A percentile compares a stretch with the other conserved stretches of the same genome.
These are phyloP conservation scores for Adansonia rubrostipa DNA, from an alignment of 441 rosid species.

Conservation along the genomic window DNA sequence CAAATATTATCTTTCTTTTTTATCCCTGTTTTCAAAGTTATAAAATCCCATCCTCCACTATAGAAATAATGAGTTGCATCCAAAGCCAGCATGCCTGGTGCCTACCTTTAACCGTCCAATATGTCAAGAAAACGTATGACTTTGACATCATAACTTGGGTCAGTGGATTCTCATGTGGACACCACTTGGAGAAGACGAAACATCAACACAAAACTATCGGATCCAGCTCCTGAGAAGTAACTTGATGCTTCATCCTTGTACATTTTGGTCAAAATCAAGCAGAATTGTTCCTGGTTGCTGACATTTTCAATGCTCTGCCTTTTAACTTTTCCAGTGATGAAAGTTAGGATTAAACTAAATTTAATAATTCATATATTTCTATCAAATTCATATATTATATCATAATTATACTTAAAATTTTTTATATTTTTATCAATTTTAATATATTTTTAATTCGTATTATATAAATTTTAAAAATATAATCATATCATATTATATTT, in stretches of 20 bases:
- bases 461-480: no score
- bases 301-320: background rate
- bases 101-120: background rate
- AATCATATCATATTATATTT: no score
- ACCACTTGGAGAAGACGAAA: background rate
- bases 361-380: no score
- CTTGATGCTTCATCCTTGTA: background rate
- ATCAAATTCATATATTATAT: no score
- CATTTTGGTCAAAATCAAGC: no score
- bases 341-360: background rate
- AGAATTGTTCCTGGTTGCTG: background rate
- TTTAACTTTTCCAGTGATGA: background rate
- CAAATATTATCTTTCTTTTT: no score
- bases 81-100: background rate
- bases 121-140: background rate
- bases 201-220: background rate
- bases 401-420: no score
- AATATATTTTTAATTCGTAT: no score
- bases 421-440: no score
- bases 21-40: background rate
- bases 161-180: constrained; percentile 20
- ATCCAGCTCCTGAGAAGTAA: constrained; percentile 25
- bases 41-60: background rate
- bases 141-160: constrained; percentile 8
- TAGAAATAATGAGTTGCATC: background rate